Base-by-base conservation (phyloP, 2,329 filamentous ascomycete genomes). In the Claviceps cyperi region DNA sequence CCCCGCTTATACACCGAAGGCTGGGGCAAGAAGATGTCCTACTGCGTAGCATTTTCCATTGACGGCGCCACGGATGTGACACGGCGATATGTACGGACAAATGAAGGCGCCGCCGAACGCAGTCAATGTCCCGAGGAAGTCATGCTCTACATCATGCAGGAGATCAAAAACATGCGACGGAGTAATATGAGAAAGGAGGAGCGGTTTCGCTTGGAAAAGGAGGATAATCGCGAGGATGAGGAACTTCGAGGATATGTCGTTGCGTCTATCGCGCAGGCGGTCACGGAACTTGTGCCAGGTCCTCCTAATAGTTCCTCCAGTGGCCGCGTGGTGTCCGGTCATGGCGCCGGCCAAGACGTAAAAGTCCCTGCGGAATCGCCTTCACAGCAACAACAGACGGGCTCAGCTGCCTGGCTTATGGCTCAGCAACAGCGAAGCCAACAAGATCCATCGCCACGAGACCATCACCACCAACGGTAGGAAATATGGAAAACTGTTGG, bases 11-110 rank as follows among this genome's bases (percentile, higher is more conserved):
- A 97, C 67, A 81, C 88, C 6, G 88, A 96, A 67, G 91, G 90
- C 53, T 98, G 92, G 92, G 82, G 84, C 58, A 92, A 92, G 73
- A 94, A 92, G 71, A 86, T 97, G 73, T 90, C 88, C 0, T 98
- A 98, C 69, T 96, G 90, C 70, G 83, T 98, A 53, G 92, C 91
- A 48, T 98, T 98, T 64, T 94, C 89, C 13, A 89, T 87, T 51
- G 92, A 98, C 54, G 92, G 80, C 19, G 78, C 78, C 14, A 80
- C 79, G 36, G 79, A 83, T 60, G 78, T 84, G 35, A 83, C 81
- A 21, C 70, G 79, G 39, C 73, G 80, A 58, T 83, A 85, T 53
- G 80, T 84, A 13, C 84, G 85, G 58, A 86, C 87, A 66, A 74
- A 72, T 53, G 80, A 83, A 57, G 76, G 86, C 58, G 83, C 86